Conservation (phyloP, 2,329 filamentous ascomycete species). For the Fusarium albidum region DNA sequence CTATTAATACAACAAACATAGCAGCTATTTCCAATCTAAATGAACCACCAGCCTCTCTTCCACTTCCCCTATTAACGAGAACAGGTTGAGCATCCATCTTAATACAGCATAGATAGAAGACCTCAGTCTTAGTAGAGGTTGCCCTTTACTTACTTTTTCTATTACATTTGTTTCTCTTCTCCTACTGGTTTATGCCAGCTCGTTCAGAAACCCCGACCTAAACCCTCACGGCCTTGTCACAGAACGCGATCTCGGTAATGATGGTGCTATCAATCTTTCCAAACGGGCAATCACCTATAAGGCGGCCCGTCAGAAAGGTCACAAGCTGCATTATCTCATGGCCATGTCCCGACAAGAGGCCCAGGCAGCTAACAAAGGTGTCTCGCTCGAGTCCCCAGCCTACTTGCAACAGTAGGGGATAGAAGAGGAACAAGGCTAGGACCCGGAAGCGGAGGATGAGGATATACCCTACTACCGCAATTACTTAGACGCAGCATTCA, state of each 20-base stretch:
- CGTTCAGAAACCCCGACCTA: not conserved
- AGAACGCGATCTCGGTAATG: not conserved
- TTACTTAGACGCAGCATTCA: conserved; percentile 6
- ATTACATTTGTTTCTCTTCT: not conserved
- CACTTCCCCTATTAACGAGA: not conserved
- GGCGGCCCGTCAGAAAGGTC: not conserved
- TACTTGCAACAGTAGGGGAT: not conserved
- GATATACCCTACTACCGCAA: not conserved
- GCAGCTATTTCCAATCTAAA: not conserved
- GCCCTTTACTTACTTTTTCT: not conserved
- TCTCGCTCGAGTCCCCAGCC: conserved; percentile 1
- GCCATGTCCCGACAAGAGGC: conserved; percentile 2
- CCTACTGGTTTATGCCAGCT: not conserved
- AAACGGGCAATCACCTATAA: conserved; percentile 2
- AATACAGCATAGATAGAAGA: not conserved
- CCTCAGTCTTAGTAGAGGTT: conserved; percentile 3
- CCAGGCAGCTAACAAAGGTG: not conserved
- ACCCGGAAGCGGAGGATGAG: no score
- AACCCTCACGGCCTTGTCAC: not conserved
- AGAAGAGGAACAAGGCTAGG: conserved; percentile 1
- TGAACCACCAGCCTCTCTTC: not conserved
- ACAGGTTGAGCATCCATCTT: not conserved
- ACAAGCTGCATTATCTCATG: not conserved
- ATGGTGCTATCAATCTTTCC: conserved; percentile 2
- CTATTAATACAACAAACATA: not conserved